Percentiles rank a stretch among this genome's conserved stretches.
Evolutionary conservation across 192 early-diverging fungal genomes (phyloP).

Genomic region (Allomyces arbusculus): DNA sequence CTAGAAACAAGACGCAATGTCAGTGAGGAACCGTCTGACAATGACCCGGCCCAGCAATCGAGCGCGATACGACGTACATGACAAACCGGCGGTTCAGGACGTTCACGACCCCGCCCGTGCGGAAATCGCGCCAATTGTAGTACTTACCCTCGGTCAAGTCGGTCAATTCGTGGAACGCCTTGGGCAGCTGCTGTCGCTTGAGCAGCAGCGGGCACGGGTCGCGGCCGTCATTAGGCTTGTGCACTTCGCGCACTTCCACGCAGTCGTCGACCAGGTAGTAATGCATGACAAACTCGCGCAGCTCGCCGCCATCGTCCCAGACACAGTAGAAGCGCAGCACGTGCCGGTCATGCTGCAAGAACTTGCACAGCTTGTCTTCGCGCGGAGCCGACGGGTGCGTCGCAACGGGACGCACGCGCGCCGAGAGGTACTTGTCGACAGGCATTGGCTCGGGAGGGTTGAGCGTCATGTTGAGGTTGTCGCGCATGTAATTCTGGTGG

Average conservation of each 20-base stretch:
- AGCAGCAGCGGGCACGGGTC: constrained; percentile 38
- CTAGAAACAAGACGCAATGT: constrained; percentile 3
- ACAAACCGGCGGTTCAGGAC: constrained; percentile 33
- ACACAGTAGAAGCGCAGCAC: constrained; percentile 42
- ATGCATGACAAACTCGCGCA: constrained; percentile 42
- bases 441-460: constrained; percentile 29
- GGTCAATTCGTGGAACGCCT: constrained; percentile 24
- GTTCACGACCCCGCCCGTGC: constrained; percentile 31
- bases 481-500: constrained; percentile 24
- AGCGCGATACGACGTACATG: constrained; percentile 16
- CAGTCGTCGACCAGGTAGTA: constrained; percentile 46
- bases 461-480: constrained; percentile 26
- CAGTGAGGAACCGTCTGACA: too few relatives aligned
- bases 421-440: constrained; percentile 23
- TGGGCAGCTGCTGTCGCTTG: constrained; percentile 31
- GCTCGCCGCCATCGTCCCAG: constrained; percentile 38
- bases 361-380: constrained; percentile 30
- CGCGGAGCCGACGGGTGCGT: constrained; percentile 4
- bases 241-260: constrained; percentile 39
- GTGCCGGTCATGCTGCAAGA: constrained; percentile 33
- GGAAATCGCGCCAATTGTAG: constrained; percentile 40
- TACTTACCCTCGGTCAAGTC: constrained; percentile 19
- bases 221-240: constrained; percentile 35
- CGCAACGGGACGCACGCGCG: constrained; percentile 11
- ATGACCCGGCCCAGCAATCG: too few relatives aligned